These are phyloP conservation scores for Phyllosticta citrichinensis DNA, from an alignment of 2,329 filamentous ascomycete genomes.

Conservation along the genomic window DNA sequence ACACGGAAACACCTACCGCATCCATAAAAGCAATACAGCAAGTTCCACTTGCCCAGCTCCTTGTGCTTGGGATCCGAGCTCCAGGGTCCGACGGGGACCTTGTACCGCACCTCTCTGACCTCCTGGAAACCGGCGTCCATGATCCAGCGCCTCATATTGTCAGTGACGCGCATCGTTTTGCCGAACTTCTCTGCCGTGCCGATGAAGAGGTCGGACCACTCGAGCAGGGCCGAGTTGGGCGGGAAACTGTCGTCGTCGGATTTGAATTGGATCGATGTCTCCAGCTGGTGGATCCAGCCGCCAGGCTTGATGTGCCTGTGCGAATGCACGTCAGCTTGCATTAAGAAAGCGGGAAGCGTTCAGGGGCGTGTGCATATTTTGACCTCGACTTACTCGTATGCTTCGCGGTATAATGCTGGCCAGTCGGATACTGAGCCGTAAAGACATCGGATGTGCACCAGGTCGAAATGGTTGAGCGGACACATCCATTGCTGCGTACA, in stretches of 20 bases:
- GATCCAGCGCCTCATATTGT: constrained; percentile 33
- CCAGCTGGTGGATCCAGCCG: constrained; percentile 19
- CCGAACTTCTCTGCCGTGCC: constrained; percentile 24
- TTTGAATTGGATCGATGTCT: constrained; percentile 18
- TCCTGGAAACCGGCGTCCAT: constrained; percentile 45
- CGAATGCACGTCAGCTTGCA: not conserved
- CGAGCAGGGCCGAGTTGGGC: constrained; percentile 15
- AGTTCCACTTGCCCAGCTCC: constrained; percentile 34
- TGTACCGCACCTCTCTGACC: constrained; percentile 35
- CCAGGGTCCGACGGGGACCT: constrained; percentile 23
- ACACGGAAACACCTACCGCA: constrained; percentile 9
- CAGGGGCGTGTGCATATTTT: not conserved
- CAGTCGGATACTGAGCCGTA: constrained; percentile 18
- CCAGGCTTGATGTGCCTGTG: constrained; percentile 18
- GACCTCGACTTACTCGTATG: constrained; percentile 14
- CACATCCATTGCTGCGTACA: constrained; percentile 26
- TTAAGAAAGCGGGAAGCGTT: not conserved
- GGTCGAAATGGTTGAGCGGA: constrained; percentile 17
- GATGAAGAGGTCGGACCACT: constrained; percentile 19
- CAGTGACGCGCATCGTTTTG: constrained; percentile 26
- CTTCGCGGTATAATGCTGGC: constrained; percentile 16
- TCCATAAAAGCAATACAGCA: constrained; percentile 20
- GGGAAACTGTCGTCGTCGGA: constrained; percentile 17
- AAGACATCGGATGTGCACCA: constrained; percentile 16
- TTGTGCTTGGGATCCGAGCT: constrained; percentile 35